Evolutionary conservation across 768 basidiomycete genomes (phyloP).

Genomic region (Mycena galopus): DNA sequence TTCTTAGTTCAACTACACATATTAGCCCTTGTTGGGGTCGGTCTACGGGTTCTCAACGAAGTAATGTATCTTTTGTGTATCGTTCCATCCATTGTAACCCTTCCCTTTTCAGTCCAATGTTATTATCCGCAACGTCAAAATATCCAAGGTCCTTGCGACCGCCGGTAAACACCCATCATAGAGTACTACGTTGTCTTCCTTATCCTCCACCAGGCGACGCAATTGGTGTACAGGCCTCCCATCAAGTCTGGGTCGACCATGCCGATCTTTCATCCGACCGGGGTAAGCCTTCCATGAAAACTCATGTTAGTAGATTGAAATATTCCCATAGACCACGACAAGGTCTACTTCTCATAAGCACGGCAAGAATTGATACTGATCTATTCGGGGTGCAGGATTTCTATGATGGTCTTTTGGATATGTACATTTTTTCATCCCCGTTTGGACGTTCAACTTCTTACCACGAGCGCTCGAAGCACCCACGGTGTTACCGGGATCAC

Average conservation of each 20-base stretch:
- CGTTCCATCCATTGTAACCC: background rate
- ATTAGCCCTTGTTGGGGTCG: constrained; percentile 58
- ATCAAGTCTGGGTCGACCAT: constrained; percentile 61
- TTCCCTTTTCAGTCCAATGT: constrained; percentile 48
- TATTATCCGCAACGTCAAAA: constrained; percentile 64
- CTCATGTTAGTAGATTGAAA: background rate
- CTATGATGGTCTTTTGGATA: background rate
- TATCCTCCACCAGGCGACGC: constrained; percentile 46
- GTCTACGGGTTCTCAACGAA: constrained; percentile 50
- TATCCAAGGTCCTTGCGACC: constrained; percentile 59
- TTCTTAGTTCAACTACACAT: background rate
- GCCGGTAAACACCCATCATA: constrained; percentile 43
- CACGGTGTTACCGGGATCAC: constrained; percentile 58
- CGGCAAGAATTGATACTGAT: constrained; percentile 18
- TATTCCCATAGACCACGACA: constrained; percentile 51
- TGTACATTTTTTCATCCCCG: constrained; percentile 6
- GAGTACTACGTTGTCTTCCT: background rate
- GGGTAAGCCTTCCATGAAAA: constrained; percentile 3
- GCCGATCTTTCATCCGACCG: constrained; percentile 58
- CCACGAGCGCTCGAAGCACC: constrained; percentile 58
- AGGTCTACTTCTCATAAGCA: constrained; percentile 39
- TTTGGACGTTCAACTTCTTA: constrained; percentile 37
- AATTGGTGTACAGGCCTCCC: constrained; percentile 56
- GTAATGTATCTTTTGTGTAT: background rate
- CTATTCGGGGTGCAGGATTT: constrained; percentile 26